Percentiles rank a stretch among this genome's conserved stretches.
Evolutionary conservation across 1,284 basidiomycete genomes (phyloP).

Genomic region (Cryptococcus neoformans): DNA sequence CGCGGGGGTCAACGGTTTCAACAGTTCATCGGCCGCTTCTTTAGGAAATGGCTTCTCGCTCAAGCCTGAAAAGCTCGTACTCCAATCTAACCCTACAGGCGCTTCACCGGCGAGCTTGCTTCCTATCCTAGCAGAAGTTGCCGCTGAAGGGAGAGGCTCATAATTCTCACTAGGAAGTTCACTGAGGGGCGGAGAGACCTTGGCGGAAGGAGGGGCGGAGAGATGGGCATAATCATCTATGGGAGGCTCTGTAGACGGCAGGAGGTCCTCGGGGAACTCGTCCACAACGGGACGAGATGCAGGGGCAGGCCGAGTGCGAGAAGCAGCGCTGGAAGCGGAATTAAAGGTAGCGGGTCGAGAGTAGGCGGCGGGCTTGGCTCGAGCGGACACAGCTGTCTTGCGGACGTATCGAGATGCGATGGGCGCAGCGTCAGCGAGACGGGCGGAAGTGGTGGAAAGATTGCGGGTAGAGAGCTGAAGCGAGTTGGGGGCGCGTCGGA

Average conservation of each 20-base stretch:
- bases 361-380: background rate
- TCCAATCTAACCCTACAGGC: conserved; percentile 63
- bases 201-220: conserved; percentile 1
- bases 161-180: conserved; percentile 5
- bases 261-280: conserved; percentile 8
- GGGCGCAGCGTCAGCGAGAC: conserved; percentile 7
- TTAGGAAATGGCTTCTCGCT: conserved; percentile 73
- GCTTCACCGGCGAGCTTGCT: conserved; percentile 12
- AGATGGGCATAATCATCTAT: conserved; percentile 20
- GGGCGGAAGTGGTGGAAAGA: conserved; percentile 5
- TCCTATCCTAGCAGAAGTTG: background rate
- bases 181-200: conserved; percentile 2
- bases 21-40: conserved; percentile 69
- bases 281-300: conserved; percentile 7
- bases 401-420: conserved; percentile 8
- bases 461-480: background rate
- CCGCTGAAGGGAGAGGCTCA: background rate
- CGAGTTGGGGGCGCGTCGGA: background rate
- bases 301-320: background rate
- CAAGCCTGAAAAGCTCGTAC: conserved; percentile 78
- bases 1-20: conserved; percentile 67
- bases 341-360: background rate
- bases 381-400: conserved; percentile 1
- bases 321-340: background rate
- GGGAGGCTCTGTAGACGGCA: conserved; percentile 20